Percentiles rank a stretch among this genome's conserved stretches.
Evolutionary conservation across 148 eudicot genomes (phyloP).

Genomic region (Pouteria glomerata): DNA sequence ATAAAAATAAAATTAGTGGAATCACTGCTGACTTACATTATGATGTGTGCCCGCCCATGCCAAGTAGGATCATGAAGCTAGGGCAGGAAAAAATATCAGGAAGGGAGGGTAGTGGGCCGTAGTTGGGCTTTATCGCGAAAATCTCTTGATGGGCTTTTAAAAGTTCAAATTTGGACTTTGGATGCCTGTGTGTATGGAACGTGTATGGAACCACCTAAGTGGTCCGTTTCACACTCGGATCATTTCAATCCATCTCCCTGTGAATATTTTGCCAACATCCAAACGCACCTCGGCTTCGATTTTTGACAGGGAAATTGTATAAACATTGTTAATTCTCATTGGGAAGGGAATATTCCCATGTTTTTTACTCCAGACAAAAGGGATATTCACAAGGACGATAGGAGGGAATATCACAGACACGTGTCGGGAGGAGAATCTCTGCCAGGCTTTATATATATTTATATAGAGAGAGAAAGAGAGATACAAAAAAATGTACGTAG

Average conservation of each 20-base stretch:
- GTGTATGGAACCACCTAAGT: no score
- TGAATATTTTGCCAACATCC: background rate
- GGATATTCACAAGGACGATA: slow-evolving; percentile 48
- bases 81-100: no score
- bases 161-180: no score
- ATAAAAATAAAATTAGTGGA: no score
- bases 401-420: slow-evolving; percentile 36
- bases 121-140: no score
- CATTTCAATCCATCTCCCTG: background rate
- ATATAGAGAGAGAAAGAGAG: background rate
- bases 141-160: no score
- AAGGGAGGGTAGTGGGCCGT: no score
- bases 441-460: background rate
- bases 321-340: no score
- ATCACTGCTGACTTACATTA: no score
- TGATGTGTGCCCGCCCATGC: no score
- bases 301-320: background rate
- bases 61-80: no score
- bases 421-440: slow-evolving; percentile 48
- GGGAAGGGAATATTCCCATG: slow-evolving; percentile 2
- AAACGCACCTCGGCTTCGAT: slow-evolving; percentile 8
- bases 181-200: no score
- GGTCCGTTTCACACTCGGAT: background rate
- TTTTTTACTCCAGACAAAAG: slow-evolving; percentile 32
- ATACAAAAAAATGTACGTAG: background rate